Conservation (phyloP, 306 rosid species). For the Calophaca sinica region DNA sequence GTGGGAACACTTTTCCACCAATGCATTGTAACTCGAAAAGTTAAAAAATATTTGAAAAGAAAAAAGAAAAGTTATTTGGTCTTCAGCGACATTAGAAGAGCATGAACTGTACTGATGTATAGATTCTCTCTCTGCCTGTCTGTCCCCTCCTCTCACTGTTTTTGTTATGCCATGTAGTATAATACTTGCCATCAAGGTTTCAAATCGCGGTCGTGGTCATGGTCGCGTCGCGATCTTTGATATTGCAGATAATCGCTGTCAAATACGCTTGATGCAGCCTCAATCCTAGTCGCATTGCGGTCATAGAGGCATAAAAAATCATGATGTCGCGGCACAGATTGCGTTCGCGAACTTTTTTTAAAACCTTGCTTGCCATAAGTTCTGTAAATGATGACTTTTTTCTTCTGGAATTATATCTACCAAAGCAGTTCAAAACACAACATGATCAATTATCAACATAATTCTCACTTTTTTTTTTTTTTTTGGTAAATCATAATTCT, state of each 20-base stretch:
- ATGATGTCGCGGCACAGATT: no score
- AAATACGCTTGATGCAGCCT: no score
- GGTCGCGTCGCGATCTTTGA: no score
- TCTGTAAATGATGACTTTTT: no score
- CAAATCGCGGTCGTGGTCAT: background rate
- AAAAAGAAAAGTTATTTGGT: conserved; percentile 22
- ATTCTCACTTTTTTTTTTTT: conserved; percentile 41
- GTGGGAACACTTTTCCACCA: conserved; percentile 5
- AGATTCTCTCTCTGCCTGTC: conserved; percentile 3
- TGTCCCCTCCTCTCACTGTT: conserved; percentile 30
- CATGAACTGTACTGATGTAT: conserved; percentile 36
- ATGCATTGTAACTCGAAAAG: background rate
- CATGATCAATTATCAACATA: conserved; percentile 2
- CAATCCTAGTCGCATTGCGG: no score
- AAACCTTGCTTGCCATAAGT: no score
- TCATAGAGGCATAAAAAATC: no score
- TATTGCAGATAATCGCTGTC: no score
- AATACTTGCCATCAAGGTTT: background rate
- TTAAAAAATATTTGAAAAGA: background rate
- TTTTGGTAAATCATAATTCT: background rate
- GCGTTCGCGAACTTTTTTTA: no score
- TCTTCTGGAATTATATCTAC: no score
- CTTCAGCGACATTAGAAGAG: conserved; percentile 28
- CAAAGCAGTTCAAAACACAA: background rate
- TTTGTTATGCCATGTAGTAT: conserved; percentile 12